Evolutionary conservation across 2,329 filamentous ascomycete species (phyloP).

Genomic region (Penicillium verrucosum): DNA sequence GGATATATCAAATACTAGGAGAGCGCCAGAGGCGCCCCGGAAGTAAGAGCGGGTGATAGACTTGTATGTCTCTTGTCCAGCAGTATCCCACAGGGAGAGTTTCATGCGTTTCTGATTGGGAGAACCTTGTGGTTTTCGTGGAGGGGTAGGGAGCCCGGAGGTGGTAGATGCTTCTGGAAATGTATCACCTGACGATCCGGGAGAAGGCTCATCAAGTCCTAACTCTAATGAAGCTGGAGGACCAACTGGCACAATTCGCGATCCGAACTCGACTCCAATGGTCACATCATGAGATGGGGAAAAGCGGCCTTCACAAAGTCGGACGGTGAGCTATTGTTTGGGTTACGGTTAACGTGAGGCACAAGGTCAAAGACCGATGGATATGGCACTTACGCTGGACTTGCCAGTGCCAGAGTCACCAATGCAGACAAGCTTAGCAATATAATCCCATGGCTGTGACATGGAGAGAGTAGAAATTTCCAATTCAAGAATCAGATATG

Average conservation of each 20-base stretch:
- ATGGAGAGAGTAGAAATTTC: slow-evolving; percentile 33
- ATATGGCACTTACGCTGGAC: slow-evolving; percentile 57
- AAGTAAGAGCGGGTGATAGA: slow-evolving; percentile 93
- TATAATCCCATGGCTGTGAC: slow-evolving; percentile 85
- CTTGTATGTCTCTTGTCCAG: slow-evolving; percentile 96
- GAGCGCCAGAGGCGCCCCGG: slow-evolving; percentile 70
- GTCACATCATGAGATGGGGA: slow-evolving; percentile 93
- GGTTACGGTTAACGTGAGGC: slow-evolving; percentile 8
- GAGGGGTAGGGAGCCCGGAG: slow-evolving; percentile 36
- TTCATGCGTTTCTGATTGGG: slow-evolving; percentile 76
- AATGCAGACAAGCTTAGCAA: slow-evolving; percentile 96
- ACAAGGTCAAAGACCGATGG: not conserved
- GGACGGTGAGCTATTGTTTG: slow-evolving; percentile 70
- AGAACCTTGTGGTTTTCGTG: slow-evolving; percentile 35
- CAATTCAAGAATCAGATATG: not conserved
- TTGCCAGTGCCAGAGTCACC: slow-evolving; percentile 96
- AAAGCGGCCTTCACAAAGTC: slow-evolving; percentile 95
- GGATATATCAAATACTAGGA: slow-evolving; percentile 94
- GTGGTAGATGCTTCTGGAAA: slow-evolving; percentile 13
- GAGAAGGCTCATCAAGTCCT: slow-evolving; percentile 44
- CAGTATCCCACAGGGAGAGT: slow-evolving; percentile 90
- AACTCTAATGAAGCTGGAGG: slow-evolving; percentile 67
- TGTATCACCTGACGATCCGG: slow-evolving; percentile 14
- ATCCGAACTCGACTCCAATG: slow-evolving; percentile 94
- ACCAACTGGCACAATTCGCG: slow-evolving; percentile 84